Evolutionary conservation across 768 basidiomycete species (phyloP).

Genomic region (Xerocomellus intermedius): DNA sequence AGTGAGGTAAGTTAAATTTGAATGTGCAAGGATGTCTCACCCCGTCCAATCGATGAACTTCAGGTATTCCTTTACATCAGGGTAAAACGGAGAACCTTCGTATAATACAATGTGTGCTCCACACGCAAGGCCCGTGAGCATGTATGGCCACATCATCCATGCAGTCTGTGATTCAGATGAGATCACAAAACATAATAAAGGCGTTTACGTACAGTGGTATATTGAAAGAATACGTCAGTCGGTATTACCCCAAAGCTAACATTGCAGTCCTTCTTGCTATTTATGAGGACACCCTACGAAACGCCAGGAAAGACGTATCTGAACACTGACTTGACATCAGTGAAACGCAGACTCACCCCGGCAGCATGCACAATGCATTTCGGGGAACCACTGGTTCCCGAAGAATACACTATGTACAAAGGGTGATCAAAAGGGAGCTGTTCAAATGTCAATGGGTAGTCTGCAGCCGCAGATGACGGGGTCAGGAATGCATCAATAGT

Average conservation of each 20-base stretch:
- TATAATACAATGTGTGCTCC: slow-evolving; percentile 57
- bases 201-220: slow-evolving; percentile 54
- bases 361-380: slow-evolving; percentile 82
- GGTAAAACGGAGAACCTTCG: slow-evolving; percentile 71
- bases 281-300: slow-evolving; percentile 68
- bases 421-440: slow-evolving; percentile 79
- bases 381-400: slow-evolving; percentile 83
- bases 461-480: slow-evolving; percentile 36
- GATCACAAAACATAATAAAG: background rate
- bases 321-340: background rate
- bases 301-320: background rate
- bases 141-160: slow-evolving; percentile 84
- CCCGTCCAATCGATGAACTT: slow-evolving; percentile 57
- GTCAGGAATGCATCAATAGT: slow-evolving; percentile 53
- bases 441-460: slow-evolving; percentile 56
- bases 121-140: slow-evolving; percentile 53
- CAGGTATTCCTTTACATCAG: slow-evolving; percentile 50
- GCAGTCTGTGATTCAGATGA: slow-evolving; percentile 47
- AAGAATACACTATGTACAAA: slow-evolving; percentile 80
- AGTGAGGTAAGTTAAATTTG: background rate
- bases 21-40: slow-evolving; percentile 32
- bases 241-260: slow-evolving; percentile 42
- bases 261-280: slow-evolving; percentile 61
- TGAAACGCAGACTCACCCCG: slow-evolving; percentile 47
- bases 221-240: slow-evolving; percentile 68